Evolutionary conservation across 2,329 filamentous ascomycete species (phyloP).

Genomic region (Rutstroemia sp.): DNA sequence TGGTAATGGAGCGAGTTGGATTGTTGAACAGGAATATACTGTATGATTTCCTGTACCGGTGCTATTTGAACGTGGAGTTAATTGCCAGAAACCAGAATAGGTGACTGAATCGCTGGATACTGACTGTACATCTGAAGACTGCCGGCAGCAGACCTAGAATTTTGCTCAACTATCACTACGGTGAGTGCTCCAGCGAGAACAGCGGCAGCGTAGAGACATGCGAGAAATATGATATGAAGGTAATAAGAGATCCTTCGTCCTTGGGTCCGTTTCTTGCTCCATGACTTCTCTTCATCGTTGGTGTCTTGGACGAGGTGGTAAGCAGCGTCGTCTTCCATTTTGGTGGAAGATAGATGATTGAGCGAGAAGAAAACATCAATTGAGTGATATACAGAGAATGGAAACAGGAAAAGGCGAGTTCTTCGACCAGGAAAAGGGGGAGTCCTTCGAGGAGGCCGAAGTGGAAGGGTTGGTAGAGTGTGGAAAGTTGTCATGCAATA

Average conservation of each 20-base stretch:
- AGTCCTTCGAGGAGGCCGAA: not conserved
- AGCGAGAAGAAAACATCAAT: not conserved
- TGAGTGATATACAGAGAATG: not conserved
- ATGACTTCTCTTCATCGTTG: not conserved
- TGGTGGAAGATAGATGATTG: not conserved
- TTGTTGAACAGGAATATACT: not conserved
- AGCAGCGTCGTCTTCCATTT: not conserved
- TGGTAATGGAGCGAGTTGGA: not conserved
- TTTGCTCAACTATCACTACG: not conserved
- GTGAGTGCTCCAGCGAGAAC: not conserved
- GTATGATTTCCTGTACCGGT: slow-evolving; percentile 1
- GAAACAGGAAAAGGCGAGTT: not conserved
- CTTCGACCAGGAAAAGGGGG: not conserved
- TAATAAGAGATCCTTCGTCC: not conserved
- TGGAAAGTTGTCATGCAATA: not conserved
- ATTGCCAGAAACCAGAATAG: not conserved
- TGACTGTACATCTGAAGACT: not conserved
- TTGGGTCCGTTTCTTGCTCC: not conserved
- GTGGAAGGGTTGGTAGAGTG: not conserved
- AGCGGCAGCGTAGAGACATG: not conserved
- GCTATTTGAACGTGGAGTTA: not conserved
- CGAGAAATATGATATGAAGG: not conserved
- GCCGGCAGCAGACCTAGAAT: not conserved
- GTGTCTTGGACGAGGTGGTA: slow-evolving; percentile 1
- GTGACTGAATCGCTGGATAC: not conserved